Evolutionary conservation across 2,329 filamentous ascomycete genomes (phyloP).

Genomic region (Penicillium sp.): DNA sequence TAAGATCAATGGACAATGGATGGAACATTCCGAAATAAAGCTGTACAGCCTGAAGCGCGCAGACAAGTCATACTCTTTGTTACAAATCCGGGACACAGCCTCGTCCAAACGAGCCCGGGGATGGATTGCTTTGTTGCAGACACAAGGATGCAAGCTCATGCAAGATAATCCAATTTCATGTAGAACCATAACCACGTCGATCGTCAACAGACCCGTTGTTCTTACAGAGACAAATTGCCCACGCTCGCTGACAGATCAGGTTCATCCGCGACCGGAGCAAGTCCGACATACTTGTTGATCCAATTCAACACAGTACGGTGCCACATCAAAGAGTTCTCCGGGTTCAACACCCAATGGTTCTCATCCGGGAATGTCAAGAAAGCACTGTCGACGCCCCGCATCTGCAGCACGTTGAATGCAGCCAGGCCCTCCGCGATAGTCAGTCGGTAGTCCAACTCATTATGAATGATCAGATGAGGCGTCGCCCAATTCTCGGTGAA

Average conservation of each 20-base stretch:
- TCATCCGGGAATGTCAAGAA: constrained; percentile 81
- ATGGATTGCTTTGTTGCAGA: constrained; percentile 13
- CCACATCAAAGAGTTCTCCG: constrained; percentile 89
- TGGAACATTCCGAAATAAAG: constrained; percentile 16
- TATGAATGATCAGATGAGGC: constrained; percentile 87
- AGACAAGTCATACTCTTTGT: constrained; percentile 8
- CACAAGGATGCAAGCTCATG: constrained; percentile 7
- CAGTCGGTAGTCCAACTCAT: constrained; percentile 83
- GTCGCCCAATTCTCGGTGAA: constrained; percentile 73
- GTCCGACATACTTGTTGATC: constrained; percentile 63
- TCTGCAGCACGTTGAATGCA: constrained; percentile 84
- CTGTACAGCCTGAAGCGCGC: neutral
- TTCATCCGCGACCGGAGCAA: constrained; percentile 48
- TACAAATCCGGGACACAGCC: neutral
- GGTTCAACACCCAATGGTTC: constrained; percentile 83
- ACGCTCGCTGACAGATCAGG: constrained; percentile 21
- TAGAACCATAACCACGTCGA: neutral
- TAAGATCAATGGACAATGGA: constrained; percentile 17
- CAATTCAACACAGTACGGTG: constrained; percentile 81
- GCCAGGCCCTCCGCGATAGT: constrained; percentile 82
- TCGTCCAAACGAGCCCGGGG: neutral
- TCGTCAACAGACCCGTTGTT: neutral
- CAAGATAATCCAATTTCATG: constrained; percentile 1
- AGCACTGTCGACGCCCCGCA: constrained; percentile 71
- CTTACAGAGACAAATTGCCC: constrained; percentile 24